A percentile compares a stretch with the other conserved stretches of the same genome.
Evolutionary conservation across 306 rosid genomes (phyloP).

Genomic region (Prunus mira): DNA sequence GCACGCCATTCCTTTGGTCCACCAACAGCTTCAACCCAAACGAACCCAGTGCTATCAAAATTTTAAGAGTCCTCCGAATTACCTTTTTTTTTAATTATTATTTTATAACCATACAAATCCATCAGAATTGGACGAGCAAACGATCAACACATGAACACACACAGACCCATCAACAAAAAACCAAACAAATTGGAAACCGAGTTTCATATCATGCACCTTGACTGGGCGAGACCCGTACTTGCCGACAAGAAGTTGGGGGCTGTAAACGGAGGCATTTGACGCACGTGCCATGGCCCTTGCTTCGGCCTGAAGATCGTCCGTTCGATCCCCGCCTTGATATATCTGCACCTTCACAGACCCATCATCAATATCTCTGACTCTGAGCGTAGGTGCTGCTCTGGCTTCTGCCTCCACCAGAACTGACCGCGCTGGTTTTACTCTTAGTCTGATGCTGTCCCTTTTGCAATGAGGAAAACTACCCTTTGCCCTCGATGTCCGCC

Average conservation of each 20-base stretch:
- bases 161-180: background rate
- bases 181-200: slow-evolving; percentile 3
- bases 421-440: slow-evolving; percentile 22
- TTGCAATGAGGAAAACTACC: background rate
- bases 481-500: background rate
- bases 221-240: slow-evolving; percentile 60
- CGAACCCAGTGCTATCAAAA: slow-evolving; percentile 49
- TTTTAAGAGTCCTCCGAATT: slow-evolving; percentile 62
- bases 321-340: slow-evolving; percentile 33
- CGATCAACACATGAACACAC: background rate
- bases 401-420: slow-evolving; percentile 45
- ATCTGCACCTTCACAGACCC: slow-evolving; percentile 2
- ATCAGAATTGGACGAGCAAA: too few species aligned
- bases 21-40: slow-evolving; percentile 55
- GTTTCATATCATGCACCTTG: slow-evolving; percentile 37
- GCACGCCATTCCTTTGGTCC: slow-evolving; percentile 62
- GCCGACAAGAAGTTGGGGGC: slow-evolving; percentile 48
- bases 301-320: slow-evolving; percentile 73
- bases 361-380: slow-evolving; percentile 16
- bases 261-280: slow-evolving; percentile 54
- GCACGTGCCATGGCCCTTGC: slow-evolving; percentile 74
- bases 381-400: slow-evolving; percentile 29
- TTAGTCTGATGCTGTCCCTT: background rate
- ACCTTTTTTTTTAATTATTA: slow-evolving; percentile 30
- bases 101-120: background rate